A percentile compares a stretch with the other conserved stretches of the same genome.
phyloP scores from a whole-genome alignment of 441 rosid species.

The Breynia disticha region DNA sequence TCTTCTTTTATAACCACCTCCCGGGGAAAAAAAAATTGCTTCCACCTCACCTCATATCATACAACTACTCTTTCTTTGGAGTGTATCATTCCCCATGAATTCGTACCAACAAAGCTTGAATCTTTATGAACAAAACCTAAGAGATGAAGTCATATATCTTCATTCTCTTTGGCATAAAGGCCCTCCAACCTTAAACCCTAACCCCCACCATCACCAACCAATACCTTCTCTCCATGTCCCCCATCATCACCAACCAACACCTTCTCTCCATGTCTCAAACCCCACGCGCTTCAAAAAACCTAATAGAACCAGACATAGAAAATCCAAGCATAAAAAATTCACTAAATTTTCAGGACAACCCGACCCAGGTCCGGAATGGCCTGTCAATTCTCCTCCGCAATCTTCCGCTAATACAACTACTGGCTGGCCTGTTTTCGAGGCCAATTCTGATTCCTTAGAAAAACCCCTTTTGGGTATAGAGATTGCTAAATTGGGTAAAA shows the following conservation, averaged over 20 bases:
- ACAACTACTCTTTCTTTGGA: no score
- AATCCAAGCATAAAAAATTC: neutral
- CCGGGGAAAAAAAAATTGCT: no score
- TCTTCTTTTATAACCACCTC: no score
- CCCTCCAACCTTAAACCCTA: constrained; percentile 32
- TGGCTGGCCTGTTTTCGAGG: constrained; percentile 34
- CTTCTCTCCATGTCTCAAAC: constrained; percentile 24
- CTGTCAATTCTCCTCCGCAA: constrained; percentile 16
- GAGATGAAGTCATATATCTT: constrained; percentile 58
- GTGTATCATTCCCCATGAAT: constrained; percentile 5
- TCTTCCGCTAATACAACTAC: constrained; percentile 15
- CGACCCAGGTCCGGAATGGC: constrained; percentile 42
- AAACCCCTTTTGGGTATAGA: constrained; percentile 15
- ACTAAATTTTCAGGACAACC: neutral
- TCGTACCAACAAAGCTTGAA: constrained; percentile 21
- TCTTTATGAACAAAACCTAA: constrained; percentile 29
- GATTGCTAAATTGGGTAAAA: constrained; percentile 12
- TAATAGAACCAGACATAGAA: constrained; percentile 6
- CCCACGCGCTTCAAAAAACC: constrained; percentile 16
- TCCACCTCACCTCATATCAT: no score
- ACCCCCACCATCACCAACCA: neutral
- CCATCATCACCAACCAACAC: constrained; percentile 17
- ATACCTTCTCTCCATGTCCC: constrained; percentile 9
- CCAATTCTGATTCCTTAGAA: constrained; percentile 5
- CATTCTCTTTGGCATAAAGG: constrained; percentile 66